Evolutionary conservation across 2,329 filamentous ascomycete species (phyloP).

Genomic region (Colletotrichum horii): DNA sequence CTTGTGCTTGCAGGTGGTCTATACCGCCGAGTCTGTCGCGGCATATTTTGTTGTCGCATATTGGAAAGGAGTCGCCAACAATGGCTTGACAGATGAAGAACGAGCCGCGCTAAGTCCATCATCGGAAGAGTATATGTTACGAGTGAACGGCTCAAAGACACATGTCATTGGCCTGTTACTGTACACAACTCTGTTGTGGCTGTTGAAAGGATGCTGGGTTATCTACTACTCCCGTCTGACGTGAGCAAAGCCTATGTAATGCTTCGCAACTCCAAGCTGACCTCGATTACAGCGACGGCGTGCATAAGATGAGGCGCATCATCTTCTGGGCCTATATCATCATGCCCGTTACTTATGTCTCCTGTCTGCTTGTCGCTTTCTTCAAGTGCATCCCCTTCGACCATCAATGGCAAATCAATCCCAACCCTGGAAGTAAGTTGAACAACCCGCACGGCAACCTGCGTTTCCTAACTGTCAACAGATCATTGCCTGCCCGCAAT

Average conservation of each 20-base stretch:
- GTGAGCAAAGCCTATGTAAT: slow-evolving; percentile 29
- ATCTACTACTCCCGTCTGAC: slow-evolving; percentile 58
- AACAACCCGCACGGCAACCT: fast-evolving
- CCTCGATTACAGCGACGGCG: background rate
- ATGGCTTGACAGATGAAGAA: slow-evolving; percentile 53
- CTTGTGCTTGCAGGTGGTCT: background rate
- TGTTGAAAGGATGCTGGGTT: slow-evolving; percentile 56
- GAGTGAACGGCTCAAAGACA: slow-evolving; percentile 57
- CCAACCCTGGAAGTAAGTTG: slow-evolving; percentile 24
- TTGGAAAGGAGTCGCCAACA: slow-evolving; percentile 51
- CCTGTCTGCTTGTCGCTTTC: slow-evolving; percentile 39
- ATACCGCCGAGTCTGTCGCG: slow-evolving; percentile 27
- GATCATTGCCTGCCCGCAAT: background rate
- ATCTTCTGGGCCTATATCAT: slow-evolving; percentile 3
- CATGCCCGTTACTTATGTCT: slow-evolving; percentile 8
- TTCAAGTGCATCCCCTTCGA: slow-evolving; percentile 46
- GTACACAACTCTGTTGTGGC: slow-evolving; percentile 56
- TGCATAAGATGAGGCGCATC: slow-evolving; percentile 1
- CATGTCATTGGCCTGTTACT: slow-evolving; percentile 56
- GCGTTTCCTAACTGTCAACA: background rate
- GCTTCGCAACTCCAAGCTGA: background rate
- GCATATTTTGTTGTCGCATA: slow-evolving; percentile 42
- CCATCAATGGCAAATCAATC: slow-evolving; percentile 56
- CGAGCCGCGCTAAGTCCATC: slow-evolving; percentile 43
- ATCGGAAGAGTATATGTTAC: slow-evolving; percentile 28